Evolutionary conservation across 2,329 filamentous ascomycete species (phyloP).

Genomic region (Gyromitra esculenta): DNA sequence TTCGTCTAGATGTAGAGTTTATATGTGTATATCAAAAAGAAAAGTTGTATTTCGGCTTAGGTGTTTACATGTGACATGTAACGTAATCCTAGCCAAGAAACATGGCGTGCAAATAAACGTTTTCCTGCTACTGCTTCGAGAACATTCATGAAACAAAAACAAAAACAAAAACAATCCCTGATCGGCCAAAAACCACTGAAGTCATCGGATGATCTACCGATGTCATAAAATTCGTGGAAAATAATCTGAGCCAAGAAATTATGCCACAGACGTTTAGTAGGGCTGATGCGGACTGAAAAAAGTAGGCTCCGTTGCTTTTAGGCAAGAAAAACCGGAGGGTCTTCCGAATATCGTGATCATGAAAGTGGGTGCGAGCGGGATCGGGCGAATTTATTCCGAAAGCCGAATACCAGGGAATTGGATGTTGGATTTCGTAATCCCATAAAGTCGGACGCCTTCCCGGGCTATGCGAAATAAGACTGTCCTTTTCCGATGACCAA

Average conservation of each 20-base stretch:
- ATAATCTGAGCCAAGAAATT: conserved; percentile 11
- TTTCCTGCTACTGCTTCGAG: conserved; percentile 15
- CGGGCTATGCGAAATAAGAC: not conserved
- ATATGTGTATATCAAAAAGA: not conserved
- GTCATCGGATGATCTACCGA: conserved; percentile 23
- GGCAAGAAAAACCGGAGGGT: conserved; percentile 7
- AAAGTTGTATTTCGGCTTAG: too few species aligned
- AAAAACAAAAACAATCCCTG: not conserved
- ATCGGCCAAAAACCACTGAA: not conserved
- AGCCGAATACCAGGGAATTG: conserved; percentile 10
- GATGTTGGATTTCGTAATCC: not conserved
- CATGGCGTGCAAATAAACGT: conserved; percentile 18
- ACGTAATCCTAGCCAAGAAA: not conserved
- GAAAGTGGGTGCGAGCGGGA: not conserved
- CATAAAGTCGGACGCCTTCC: conserved; percentile 17
- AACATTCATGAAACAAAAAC: conserved; percentile 27
- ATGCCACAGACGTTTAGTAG: not conserved
- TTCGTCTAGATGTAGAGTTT: not conserved
- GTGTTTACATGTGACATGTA: not conserved
- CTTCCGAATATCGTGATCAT: not conserved
- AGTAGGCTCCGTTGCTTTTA: not conserved
- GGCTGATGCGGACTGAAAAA: not conserved
- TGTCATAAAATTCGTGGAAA: conserved; percentile 19
- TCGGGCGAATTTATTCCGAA: conserved; percentile 29
- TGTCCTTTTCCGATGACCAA: conserved; percentile 5